Evolutionary conservation across 73 alveolate genomes (phyloP).

Genomic region (Uronychia setigera): DNA sequence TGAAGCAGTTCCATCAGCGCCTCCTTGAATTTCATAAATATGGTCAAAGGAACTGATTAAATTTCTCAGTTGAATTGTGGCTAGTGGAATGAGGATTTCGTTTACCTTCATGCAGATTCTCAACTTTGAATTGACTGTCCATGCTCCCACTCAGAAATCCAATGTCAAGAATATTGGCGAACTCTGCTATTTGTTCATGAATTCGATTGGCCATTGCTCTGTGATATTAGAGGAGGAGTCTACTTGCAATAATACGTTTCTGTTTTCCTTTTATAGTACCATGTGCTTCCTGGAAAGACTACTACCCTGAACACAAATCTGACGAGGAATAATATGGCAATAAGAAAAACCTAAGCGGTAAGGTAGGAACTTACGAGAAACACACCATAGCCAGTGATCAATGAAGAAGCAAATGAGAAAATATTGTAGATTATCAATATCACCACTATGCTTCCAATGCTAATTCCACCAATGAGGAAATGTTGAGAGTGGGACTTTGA

Average conservation of each 20-base stretch:
- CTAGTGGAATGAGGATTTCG: neutral
- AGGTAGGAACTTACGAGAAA: neutral
- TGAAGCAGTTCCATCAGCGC: neutral
- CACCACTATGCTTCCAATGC: neutral
- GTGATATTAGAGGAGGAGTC: neutral
- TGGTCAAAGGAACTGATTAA: neutral
- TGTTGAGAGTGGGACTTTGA: neutral
- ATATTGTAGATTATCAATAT: neutral
- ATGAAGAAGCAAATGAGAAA: neutral
- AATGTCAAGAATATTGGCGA: neutral
- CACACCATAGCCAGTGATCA: neutral
- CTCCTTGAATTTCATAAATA: neutral
- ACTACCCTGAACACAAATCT: neutral
- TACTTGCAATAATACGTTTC: neutral
- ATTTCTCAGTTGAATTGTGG: neutral
- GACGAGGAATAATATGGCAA: neutral
- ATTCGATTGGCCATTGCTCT: neutral
- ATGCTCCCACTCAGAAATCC: neutral
- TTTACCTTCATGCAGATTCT: neutral
- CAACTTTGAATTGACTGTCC: neutral
- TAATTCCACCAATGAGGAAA: neutral
- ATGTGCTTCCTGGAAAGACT: neutral
- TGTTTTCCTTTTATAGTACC: neutral
- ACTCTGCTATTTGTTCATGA: neutral
- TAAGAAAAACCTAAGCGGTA: neutral